These are phyloP conservation scores for Plantago coronopus DNA, from an alignment of 305 asterid genomes.

Conservation along the genomic window DNA sequence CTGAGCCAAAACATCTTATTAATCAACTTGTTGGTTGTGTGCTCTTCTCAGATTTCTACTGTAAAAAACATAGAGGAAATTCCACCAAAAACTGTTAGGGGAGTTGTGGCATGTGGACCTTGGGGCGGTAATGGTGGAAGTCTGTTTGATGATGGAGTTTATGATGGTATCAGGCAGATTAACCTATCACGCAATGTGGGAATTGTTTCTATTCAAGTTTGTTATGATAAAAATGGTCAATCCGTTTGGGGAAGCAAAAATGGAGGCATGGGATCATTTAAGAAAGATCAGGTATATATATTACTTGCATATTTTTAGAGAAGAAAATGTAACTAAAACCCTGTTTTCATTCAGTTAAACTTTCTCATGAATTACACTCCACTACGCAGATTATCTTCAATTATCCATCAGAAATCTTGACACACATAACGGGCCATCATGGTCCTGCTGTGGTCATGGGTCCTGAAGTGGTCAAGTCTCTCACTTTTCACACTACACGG, in stretches of 20 bases:
- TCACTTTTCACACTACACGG: slow-evolving; percentile 70
- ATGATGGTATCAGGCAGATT: slow-evolving; percentile 63
- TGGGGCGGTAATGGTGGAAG: slow-evolving; percentile 83
- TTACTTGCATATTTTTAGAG: neutral
- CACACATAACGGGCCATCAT: slow-evolving; percentile 61
- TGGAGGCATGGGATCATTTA: slow-evolving; percentile 67
- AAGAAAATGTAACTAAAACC: neutral
- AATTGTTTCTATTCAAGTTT: slow-evolving; percentile 50
- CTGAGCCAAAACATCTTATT: too few relatives aligned
- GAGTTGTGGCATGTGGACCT: slow-evolving; percentile 53
- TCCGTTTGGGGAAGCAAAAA: slow-evolving; percentile 69
- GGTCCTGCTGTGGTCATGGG: slow-evolving; percentile 68
- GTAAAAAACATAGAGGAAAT: slow-evolving; percentile 32
- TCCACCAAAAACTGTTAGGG: slow-evolving; percentile 32
- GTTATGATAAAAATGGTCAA: slow-evolving; percentile 55
- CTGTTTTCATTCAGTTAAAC: neutral
- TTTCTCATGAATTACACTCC: neutral
- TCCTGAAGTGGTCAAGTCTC: slow-evolving; percentile 61
- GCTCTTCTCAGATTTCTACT: slow-evolving; percentile 28
- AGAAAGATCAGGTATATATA: slow-evolving; percentile 50
- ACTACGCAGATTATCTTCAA: slow-evolving; percentile 47
- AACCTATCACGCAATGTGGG: slow-evolving; percentile 55
- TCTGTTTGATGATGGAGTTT: slow-evolving; percentile 66
- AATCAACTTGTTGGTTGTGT: too few relatives aligned
- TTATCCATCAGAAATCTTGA: slow-evolving; percentile 69